Evolutionary conservation across 495 filamentous ascomycete genomes (phyloP).

Genomic region (Tuber microsphaerosporum): DNA sequence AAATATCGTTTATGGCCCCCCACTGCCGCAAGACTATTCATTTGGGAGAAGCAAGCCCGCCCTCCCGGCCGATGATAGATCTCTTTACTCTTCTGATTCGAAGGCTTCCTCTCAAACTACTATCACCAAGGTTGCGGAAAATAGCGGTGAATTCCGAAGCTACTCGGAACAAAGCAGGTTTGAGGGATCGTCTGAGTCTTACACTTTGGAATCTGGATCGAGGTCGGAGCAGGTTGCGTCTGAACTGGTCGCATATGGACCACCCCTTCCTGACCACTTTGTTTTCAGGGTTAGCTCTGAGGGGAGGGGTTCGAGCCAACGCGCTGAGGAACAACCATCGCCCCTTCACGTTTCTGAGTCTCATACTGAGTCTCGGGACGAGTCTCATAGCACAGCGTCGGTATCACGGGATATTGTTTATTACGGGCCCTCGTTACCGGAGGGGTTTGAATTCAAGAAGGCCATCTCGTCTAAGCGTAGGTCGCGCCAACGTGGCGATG

Average conservation of each 20-base stretch:
- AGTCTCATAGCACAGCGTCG: neutral
- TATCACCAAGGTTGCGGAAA: neutral
- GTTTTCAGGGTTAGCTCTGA: neutral
- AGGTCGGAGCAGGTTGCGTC: neutral
- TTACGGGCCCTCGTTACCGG: constrained; percentile 16
- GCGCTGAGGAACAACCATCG: neutral
- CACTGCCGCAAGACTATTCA: neutral
- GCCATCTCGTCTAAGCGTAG: neutral
- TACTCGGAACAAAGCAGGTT: neutral
- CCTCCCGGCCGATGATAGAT: neutral
- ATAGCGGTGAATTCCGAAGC: neutral
- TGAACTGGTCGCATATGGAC: neutral
- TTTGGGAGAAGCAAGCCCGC: neutral
- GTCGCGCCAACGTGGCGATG: neutral
- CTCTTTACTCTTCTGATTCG: neutral
- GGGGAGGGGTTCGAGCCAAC: neutral
- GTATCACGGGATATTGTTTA: neutral
- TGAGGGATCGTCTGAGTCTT: neutral
- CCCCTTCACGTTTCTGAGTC: neutral
- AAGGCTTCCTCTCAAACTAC: neutral
- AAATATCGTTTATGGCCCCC: neutral
- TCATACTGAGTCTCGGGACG: neutral
- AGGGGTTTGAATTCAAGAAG: neutral
- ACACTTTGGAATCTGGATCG: neutral
- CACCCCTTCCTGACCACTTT: neutral